These are phyloP conservation scores for Vigna nakashimae DNA, from an alignment of 306 rosid genomes.

Conservation along the genomic window DNA sequence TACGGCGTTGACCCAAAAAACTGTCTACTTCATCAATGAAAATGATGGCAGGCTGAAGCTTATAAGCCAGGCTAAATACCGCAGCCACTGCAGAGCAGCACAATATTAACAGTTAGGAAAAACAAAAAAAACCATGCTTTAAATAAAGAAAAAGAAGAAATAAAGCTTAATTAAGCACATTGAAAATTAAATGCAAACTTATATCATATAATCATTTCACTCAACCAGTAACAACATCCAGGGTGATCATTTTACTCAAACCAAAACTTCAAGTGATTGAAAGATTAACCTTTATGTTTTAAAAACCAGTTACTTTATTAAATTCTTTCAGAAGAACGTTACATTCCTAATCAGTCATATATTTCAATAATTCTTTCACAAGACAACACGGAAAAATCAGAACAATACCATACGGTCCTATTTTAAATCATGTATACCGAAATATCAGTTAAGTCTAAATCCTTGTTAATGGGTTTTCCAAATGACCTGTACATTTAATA, in stretches of 20 bases:
- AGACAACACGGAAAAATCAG: not conserved
- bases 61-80: conserved; percentile 94
- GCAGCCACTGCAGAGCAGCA: conserved; percentile 78
- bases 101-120: conserved; percentile 12
- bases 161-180: conserved; percentile 31
- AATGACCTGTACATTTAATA: not conserved
- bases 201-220: not conserved
- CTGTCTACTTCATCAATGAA: conserved; percentile 99
- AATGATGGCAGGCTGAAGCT: conserved; percentile 97
- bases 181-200: conserved; percentile 4
- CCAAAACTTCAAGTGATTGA: not conserved
- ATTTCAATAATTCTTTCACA: conserved; percentile 9
- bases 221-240: not conserved
- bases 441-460: no score
- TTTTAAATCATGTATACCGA: not conserved
- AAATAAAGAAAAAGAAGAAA: conserved; percentile 26
- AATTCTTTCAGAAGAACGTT: conserved; percentile 4
- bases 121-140: conserved; percentile 22
- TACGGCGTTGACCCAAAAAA: conserved; percentile 95
- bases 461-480: no score
- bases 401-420: not conserved
- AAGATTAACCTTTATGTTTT: conserved; percentile 17
- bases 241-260: conserved; percentile 3
- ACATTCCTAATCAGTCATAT: conserved; percentile 9
- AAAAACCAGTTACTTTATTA: not conserved